Conservation (phyloP, 1,284 basidiomycete species). For the Tylopilus orsonianus region DNA sequence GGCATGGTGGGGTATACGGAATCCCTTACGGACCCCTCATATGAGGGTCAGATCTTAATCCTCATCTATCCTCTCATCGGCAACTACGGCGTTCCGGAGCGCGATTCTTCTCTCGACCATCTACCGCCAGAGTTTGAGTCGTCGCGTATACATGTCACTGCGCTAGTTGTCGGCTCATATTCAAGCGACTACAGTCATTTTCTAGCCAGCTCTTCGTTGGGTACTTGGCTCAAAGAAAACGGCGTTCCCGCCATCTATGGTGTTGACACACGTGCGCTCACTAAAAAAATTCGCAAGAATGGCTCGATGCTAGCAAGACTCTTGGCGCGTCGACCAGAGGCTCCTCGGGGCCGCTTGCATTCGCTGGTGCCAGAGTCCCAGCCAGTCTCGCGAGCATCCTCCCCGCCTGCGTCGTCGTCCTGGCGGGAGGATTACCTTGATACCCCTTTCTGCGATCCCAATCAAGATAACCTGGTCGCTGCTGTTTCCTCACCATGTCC, state of each 20-base stretch:
- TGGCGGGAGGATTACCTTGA: conserved; percentile 87
- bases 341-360: conserved; percentile 37
- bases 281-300: conserved; percentile 94
- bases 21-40: conserved; percentile 97
- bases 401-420: conserved; percentile 47
- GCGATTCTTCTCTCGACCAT: conserved; percentile 52
- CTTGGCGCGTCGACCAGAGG: conserved; percentile 57
- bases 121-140: conserved; percentile 91
- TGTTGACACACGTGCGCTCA: conserved; percentile 95
- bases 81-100: conserved; percentile 96
- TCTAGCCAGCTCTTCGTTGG: conserved; percentile 86
- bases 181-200: conserved; percentile 95
- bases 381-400: conserved; percentile 52
- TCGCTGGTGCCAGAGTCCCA: conserved; percentile 37
- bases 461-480: conserved; percentile 88
- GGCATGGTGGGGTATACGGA: conserved; percentile 99
- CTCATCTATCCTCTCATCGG: conserved; percentile 97
- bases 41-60: conserved; percentile 97
- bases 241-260: conserved; percentile 95
- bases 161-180: conserved; percentile 92
- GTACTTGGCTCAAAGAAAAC: conserved; percentile 94
- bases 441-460: conserved; percentile 87
- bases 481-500: conserved; percentile 78
- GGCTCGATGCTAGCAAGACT: conserved; percentile 90
- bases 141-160: conserved; percentile 90